Percentiles rank a stretch among this genome's conserved stretches.
Conservation (phyloP, 805 yeast genomes). For the Monosporozyma unispora region DNA sequence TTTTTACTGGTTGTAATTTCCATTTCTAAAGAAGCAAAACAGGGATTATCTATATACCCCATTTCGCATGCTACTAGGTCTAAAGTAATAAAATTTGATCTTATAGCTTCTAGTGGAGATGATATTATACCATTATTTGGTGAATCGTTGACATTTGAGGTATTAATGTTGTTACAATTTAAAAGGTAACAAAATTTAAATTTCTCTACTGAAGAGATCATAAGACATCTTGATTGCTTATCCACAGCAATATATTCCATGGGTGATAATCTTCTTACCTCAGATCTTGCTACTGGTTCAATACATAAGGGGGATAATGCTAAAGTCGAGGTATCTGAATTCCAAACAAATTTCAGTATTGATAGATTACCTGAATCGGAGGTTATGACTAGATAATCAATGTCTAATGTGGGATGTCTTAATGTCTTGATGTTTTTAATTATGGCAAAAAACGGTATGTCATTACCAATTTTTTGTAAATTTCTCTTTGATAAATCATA, state of each 20-base stretch:
- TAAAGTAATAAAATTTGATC: slow-evolving; percentile 44
- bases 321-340: slow-evolving; percentile 30
- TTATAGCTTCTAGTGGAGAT: slow-evolving; percentile 65
- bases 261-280: slow-evolving; percentile 66
- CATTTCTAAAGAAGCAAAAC: slow-evolving; percentile 72
- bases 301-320: slow-evolving; percentile 32
- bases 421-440: slow-evolving; percentile 46
- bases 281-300: slow-evolving; percentile 66
- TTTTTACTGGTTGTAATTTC: not conserved
- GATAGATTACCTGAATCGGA: slow-evolving; percentile 74
- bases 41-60: slow-evolving; percentile 65
- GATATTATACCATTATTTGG: slow-evolving; percentile 23
- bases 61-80: slow-evolving; percentile 56
- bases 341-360: slow-evolving; percentile 20
- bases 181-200: slow-evolving; percentile 64
- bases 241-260: slow-evolving; percentile 67
- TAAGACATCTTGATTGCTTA: slow-evolving; percentile 58
- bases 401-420: slow-evolving; percentile 20
- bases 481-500: slow-evolving; percentile 47
- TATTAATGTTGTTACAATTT: slow-evolving; percentile 32
- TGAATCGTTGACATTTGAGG: slow-evolving; percentile 26
- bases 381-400: slow-evolving; percentile 55
- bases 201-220: slow-evolving; percentile 65
- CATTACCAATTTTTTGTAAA: slow-evolving; percentile 35
- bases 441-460: slow-evolving; percentile 45